A percentile compares a stretch with the other conserved stretches of the same genome.
phyloP scores from a whole-genome alignment of 169 alveolate species.

The Plasmodium vivax region DNA sequence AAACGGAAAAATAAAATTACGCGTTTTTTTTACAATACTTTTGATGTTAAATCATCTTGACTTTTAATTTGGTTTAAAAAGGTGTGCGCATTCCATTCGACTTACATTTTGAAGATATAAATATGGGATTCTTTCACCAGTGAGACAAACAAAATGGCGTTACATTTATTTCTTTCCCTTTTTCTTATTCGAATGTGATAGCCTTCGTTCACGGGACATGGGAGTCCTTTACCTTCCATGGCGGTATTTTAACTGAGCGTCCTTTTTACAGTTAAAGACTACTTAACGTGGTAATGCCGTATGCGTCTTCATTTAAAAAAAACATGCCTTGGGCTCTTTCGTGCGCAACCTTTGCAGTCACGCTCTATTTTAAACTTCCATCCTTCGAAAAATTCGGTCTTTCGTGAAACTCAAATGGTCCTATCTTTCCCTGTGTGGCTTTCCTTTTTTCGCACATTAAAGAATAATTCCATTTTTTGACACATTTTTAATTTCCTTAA shows the following conservation, averaged over 20 bases:
- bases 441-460: neutral
- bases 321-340: neutral
- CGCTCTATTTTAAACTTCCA: neutral
- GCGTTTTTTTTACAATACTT: neutral
- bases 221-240: neutral
- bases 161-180: neutral
- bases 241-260: neutral
- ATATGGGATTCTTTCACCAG: neutral
- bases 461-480: conserved; percentile 65
- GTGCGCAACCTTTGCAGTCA: neutral
- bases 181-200: neutral
- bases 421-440: neutral
- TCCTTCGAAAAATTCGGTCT: neutral
- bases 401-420: neutral
- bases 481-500: conserved; percentile 76
- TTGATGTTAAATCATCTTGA: neutral
- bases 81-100: neutral
- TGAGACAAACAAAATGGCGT: neutral
- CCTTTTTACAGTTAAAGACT: neutral
- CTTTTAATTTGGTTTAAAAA: neutral
- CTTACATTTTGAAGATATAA: neutral
- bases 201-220: neutral
- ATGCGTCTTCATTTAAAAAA: neutral
- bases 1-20: neutral
- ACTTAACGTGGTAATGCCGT: neutral